Evolutionary conservation across 2,329 filamentous ascomycete genomes (phyloP), one percentile per base, ranked within the genome.

Genomic region (Neonectria neomacrospora): DNA sequence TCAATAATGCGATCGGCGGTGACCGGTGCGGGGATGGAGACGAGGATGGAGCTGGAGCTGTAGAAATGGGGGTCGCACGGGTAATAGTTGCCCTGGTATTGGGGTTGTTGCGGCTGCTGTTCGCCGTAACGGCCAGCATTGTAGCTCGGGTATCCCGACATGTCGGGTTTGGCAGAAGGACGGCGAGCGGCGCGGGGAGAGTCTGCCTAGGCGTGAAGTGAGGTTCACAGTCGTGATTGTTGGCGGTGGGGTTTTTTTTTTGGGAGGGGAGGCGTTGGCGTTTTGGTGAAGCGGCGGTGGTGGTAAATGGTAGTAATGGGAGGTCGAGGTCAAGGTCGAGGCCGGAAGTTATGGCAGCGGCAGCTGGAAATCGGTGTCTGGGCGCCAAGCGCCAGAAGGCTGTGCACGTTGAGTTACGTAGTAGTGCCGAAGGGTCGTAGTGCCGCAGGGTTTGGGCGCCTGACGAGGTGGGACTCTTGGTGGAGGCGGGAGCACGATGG

Each of bases 121-220:
- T 68, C 73, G 59, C 76, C 75, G 65, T 75, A 83, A 75, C 80
- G 80, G 66, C 83, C 83, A 75, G 80, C 80, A 62, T 82, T 80
- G 73, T 89, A 88, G 51, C 80, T 79, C 68, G 86, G 86, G 75
- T 89, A 90, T 73, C 86, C 88, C 69, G 88, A 89, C 88, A 90
- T 91, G 64, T 67, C 71, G 50, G 65, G 66, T 58, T 54, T 39
- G 28, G 47, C 41, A 11, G 42, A 39, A 52, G 22, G 53, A 34
- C 53, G 59, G 52, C n/a, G n/a, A 26, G 41, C 48, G 54, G 48
- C 54, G 22, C 23, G 32, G 32, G 16, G 32, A 41, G 48, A 26
- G 10, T 48, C 18, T 26, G 23, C 42, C 34, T 44, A 48, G 26
- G 34, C 26, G 42, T 12, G 18, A 18, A n/a, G 54, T 51, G 18